Evolutionary conservation across 73 alveolate genomes (phyloP).

Genomic region (Tetrahymena elliotti): DNA sequence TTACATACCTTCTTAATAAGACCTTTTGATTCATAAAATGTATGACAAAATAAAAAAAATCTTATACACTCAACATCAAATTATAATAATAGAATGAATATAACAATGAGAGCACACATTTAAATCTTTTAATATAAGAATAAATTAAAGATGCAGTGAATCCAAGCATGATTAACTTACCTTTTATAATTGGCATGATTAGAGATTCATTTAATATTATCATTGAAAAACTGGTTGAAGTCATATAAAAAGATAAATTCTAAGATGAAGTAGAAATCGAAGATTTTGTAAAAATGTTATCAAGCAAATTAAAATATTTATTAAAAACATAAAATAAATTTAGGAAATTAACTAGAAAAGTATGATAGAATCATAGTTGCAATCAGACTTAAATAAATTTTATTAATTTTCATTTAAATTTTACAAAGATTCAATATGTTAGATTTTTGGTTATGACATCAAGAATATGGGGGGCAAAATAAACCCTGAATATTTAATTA

Average conservation of each 20-base stretch:
- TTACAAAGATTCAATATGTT: not conserved
- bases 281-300: not conserved
- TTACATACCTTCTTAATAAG: not conserved
- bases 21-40: not conserved
- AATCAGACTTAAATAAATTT: not conserved
- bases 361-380: not conserved
- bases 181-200: not conserved
- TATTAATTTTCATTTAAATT: not conserved
- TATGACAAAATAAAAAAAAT: not conserved
- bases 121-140: not conserved
- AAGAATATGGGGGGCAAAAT: not conserved
- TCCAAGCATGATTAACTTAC: not conserved
- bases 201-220: not conserved
- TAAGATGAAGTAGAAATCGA: not conserved
- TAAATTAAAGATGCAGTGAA: not conserved
- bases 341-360: not conserved
- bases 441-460: not conserved
- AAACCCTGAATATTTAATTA: not conserved
- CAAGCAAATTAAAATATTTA: not conserved
- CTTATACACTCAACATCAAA: not conserved
- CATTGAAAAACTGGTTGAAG: not conserved
- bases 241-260: not conserved
- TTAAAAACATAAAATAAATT: not conserved
- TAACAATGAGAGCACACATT: not conserved
- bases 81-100: not conserved